These are phyloP conservation scores for Botrytis tulipae DNA, from an alignment of 2,329 filamentous ascomycete species.

Conservation along the genomic window DNA sequence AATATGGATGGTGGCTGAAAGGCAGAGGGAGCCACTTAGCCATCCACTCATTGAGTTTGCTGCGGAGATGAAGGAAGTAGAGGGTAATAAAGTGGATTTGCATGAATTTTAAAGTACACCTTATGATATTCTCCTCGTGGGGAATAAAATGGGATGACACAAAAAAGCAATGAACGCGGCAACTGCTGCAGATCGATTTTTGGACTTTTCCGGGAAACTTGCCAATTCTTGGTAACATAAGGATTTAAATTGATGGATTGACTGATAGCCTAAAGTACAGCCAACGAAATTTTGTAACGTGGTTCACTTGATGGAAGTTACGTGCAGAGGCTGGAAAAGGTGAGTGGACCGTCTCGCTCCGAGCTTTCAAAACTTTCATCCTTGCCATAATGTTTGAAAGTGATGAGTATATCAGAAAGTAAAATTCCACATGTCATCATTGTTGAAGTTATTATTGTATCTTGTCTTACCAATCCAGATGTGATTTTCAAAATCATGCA, in stretches of 20 bases:
- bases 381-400: not conserved
- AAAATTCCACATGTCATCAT: not conserved
- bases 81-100: constrained; percentile 44
- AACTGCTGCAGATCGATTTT: constrained; percentile 6
- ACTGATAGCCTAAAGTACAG: not conserved
- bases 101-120: constrained; percentile 43
- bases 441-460: not conserved
- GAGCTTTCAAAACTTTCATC: not conserved
- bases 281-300: not conserved
- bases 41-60: constrained; percentile 42
- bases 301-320: not conserved
- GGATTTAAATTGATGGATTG: not conserved
- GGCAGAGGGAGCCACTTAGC: constrained; percentile 42
- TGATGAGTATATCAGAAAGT: not conserved
- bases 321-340: not conserved
- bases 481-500: not conserved
- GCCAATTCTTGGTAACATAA: not conserved
- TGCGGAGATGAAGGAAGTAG: constrained; percentile 39
- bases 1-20: constrained; percentile 43
- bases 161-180: constrained; percentile 36
- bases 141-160: constrained; percentile 43
- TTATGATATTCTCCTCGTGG: constrained; percentile 48
- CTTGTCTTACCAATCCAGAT: not conserved
- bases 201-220: not conserved
- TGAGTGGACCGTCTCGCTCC: not conserved